These are phyloP conservation scores for Martiniozyma asiatica DNA, from an alignment of 1,139 yeast species.

Conservation along the genomic window DNA sequence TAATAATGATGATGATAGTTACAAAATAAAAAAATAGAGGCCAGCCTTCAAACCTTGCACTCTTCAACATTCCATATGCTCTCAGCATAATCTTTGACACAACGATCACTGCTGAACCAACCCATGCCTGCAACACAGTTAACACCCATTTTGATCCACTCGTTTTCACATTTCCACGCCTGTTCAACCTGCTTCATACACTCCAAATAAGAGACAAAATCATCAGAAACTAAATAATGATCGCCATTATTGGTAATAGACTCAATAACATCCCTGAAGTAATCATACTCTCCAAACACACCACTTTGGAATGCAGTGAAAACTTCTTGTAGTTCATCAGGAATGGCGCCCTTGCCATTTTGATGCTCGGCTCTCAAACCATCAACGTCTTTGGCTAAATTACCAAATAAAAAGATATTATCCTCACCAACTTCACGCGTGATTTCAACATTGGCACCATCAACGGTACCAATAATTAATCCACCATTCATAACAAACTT, in stretches of 20 bases:
- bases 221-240: slow-evolving; percentile 77
- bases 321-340: slow-evolving; percentile 48
- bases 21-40: too few relatives aligned
- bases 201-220: slow-evolving; percentile 74
- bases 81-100: slow-evolving; percentile 87
- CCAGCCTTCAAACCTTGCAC: too few relatives aligned
- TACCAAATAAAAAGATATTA: slow-evolving; percentile 85
- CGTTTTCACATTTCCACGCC: slow-evolving; percentile 51
- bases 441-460: slow-evolving; percentile 94
- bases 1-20: too few relatives aligned
- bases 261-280: slow-evolving; percentile 58
- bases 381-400: slow-evolving; percentile 80
- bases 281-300: slow-evolving; percentile 57
- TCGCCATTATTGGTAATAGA: slow-evolving; percentile 68
- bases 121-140: slow-evolving; percentile 87
- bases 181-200: slow-evolving; percentile 69
- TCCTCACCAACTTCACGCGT: slow-evolving; percentile 87
- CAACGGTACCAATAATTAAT: slow-evolving; percentile 87
- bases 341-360: slow-evolving; percentile 39
- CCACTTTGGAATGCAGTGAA: slow-evolving; percentile 62
- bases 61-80: slow-evolving; percentile 88
- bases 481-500: slow-evolving; percentile 93
- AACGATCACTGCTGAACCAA: slow-evolving; percentile 82
- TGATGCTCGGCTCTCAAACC: slow-evolving; percentile 69
- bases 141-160: slow-evolving; percentile 70